Conservation (phyloP, 2,329 filamentous ascomycete species). For the Trichothecium roseum region DNA sequence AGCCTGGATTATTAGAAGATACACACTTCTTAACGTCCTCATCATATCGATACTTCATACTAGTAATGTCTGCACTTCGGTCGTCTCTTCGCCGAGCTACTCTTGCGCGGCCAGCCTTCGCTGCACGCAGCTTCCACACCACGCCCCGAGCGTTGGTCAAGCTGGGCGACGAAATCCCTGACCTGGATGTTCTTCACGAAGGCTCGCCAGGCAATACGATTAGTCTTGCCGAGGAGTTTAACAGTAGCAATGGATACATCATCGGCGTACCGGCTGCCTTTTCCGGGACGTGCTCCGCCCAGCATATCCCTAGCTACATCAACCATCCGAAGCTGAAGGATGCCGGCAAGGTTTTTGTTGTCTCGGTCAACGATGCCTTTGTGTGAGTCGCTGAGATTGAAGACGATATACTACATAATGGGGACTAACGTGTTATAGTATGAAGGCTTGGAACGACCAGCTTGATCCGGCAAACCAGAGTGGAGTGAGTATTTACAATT, state of each 20-base stretch:
- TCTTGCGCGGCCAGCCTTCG: constrained; percentile 16
- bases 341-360: constrained; percentile 77
- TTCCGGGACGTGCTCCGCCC: constrained; percentile 44
- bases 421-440: too few species aligned
- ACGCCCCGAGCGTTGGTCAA: constrained; percentile 55
- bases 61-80: constrained; percentile 18
- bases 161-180: constrained; percentile 69
- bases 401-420: background rate
- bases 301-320: constrained; percentile 80
- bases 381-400: constrained; percentile 50
- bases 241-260: constrained; percentile 64
- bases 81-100: constrained; percentile 20
- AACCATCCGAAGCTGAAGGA: constrained; percentile 66
- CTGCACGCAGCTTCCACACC: constrained; percentile 48
- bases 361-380: constrained; percentile 90
- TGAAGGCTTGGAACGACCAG: constrained; percentile 77
- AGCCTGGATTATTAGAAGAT: too few species aligned
- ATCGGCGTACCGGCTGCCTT: constrained; percentile 79
- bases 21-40: background rate
- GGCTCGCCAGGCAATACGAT: constrained; percentile 86
- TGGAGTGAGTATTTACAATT: constrained; percentile 49
- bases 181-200: constrained; percentile 69
- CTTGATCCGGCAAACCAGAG: constrained; percentile 67
- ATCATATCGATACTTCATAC: background rate
- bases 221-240: constrained; percentile 70